Evolutionary conservation across 139 green algal genomes (phyloP).

Genomic region (Yamagishiella unicocca): DNA sequence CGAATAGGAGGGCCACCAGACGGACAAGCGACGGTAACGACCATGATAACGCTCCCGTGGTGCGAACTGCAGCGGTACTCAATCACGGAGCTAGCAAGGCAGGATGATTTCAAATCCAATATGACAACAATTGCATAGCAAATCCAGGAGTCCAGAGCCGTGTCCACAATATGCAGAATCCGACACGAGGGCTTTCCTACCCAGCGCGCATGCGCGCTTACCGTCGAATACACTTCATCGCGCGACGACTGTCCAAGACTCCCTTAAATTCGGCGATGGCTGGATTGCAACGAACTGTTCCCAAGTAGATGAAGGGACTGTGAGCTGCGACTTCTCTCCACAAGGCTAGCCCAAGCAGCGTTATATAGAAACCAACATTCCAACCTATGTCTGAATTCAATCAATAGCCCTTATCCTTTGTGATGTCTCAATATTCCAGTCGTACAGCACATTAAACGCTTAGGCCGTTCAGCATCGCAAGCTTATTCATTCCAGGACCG

Average conservation of each 20-base stretch:
- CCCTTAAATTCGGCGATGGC: not conserved
- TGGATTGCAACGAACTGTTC: not conserved
- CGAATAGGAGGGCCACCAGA: not conserved
- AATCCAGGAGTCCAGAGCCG: not conserved
- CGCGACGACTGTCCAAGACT: not conserved
- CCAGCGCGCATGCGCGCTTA: no score
- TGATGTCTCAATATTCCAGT: no score
- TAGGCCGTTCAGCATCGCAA: no score
- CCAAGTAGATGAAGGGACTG: not conserved
- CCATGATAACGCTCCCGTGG: not conserved
- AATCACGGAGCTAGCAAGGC: not conserved
- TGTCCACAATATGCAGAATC: no score
- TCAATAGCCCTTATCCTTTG: not conserved
- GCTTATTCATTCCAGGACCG: no score
- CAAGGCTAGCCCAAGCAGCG: no score
- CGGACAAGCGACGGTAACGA: not conserved
- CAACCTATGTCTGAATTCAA: not conserved
- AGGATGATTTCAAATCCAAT: not conserved
- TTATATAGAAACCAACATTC: not conserved
- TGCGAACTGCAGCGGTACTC: not conserved
- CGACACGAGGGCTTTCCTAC: no score
- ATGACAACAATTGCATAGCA: not conserved
- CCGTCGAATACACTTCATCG: conserved; percentile 4
- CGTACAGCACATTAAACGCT: no score
- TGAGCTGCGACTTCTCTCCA: not conserved